phyloP scores from a whole-genome alignment of 31 red algal species.

The Odonthalia washingtoniensis region DNA sequence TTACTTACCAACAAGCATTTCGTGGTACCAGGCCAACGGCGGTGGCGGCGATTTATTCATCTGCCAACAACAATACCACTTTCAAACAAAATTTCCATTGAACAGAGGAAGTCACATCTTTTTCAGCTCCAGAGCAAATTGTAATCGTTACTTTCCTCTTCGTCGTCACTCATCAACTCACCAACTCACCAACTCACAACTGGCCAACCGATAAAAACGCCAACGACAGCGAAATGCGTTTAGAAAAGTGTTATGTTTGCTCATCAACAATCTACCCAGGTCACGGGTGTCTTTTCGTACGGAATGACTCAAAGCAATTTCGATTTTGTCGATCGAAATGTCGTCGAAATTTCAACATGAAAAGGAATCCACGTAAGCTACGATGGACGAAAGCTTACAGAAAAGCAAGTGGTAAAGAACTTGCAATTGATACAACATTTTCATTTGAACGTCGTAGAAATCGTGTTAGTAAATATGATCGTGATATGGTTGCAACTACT shows the following conservation, averaged over 20 bases:
- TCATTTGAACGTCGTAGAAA: slow-evolving; percentile 85
- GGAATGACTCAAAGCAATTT: slow-evolving; percentile 93
- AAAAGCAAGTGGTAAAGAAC: slow-evolving; percentile 90
- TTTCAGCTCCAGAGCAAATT: no score
- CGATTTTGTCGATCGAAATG: slow-evolving; percentile 99
- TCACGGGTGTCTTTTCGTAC: slow-evolving; percentile 90
- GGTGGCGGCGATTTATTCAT: no score
- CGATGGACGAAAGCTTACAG: slow-evolving; percentile 97
- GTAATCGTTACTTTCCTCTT: no score
- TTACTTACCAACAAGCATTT: no score
- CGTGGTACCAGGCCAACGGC: no score
- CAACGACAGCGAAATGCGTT: no score
- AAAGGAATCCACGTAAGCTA: slow-evolving; percentile 94
- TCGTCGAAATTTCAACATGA: slow-evolving; percentile 86
- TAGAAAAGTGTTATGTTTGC: slow-evolving; percentile 99
- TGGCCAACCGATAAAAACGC: no score
- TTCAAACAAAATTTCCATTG: no score
- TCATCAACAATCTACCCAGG: slow-evolving; percentile 95
- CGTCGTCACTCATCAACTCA: no score
- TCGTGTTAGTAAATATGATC: slow-evolving; percentile 85
- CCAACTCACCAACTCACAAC: no score
- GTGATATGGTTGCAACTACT: slow-evolving; percentile 80
- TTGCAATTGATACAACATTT: slow-evolving; percentile 92
- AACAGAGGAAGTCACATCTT: no score
- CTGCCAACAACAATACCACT: no score